Evolutionary conservation across 2,329 filamentous ascomycete genomes (phyloP).

Genomic region (Dissoconium aciculare): DNA sequence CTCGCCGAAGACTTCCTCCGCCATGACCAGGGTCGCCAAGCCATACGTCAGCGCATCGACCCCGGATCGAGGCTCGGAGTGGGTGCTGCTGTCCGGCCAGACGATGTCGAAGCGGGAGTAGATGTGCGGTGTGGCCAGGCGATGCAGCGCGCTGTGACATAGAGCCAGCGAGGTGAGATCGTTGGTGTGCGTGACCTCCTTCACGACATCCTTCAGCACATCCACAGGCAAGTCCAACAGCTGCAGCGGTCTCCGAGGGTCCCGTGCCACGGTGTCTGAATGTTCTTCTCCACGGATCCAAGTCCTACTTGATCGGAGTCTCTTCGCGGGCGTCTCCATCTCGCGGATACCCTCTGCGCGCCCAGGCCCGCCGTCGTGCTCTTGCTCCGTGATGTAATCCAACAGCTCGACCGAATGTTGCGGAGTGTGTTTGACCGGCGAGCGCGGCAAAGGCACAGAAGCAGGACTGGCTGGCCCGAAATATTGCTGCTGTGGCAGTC

Average conservation of each 20-base stretch:
- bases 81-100: conserved; percentile 59
- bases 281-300: background rate
- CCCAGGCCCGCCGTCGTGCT: too few species aligned
- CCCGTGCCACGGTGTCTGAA: background rate
- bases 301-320: background rate
- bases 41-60: conserved; percentile 76
- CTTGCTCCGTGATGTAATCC: too few species aligned
- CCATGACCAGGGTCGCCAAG: conserved; percentile 63
- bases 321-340: background rate
- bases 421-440: too few species aligned
- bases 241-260: conserved; percentile 36
- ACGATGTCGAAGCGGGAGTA: conserved; percentile 80
- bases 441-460: too few species aligned
- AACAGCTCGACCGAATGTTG: too few species aligned
- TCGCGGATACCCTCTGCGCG: too few species aligned
- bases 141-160: conserved; percentile 63
- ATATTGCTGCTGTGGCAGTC: too few species aligned
- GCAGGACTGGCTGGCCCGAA: too few species aligned
- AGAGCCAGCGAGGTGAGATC: conserved; percentile 65
- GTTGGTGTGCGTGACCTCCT: conserved; percentile 69
- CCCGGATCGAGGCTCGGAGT: conserved; percentile 51
- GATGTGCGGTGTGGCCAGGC: conserved; percentile 60
- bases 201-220: conserved; percentile 61
- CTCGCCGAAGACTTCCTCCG: conserved; percentile 46
- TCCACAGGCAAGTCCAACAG: conserved; percentile 66